Percentiles rank a stretch among this genome's conserved stretches.
Evolutionary conservation across 2,329 filamentous ascomycete species (phyloP).

Genomic region (Periconia digitata): DNA sequence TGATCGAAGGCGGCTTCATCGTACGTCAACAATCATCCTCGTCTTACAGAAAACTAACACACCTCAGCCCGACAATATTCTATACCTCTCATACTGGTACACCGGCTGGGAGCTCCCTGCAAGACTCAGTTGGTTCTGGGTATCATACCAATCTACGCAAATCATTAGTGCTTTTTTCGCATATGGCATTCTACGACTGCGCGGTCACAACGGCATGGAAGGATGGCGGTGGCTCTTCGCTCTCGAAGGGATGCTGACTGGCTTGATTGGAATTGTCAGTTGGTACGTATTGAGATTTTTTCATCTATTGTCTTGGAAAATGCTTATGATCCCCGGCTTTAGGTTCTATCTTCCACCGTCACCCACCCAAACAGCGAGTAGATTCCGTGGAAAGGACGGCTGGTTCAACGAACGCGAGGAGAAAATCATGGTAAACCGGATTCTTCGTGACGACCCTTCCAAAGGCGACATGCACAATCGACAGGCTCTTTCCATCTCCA

Average conservation of each 20-base stretch:
- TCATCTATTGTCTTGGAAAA: no score
- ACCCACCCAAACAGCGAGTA: constrained; percentile 64
- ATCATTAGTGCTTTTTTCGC: constrained; percentile 60
- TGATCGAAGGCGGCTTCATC: constrained; percentile 58
- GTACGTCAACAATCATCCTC: no score
- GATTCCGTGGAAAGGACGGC: constrained; percentile 62
- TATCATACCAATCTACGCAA: constrained; percentile 60
- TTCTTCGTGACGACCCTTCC: constrained; percentile 57
- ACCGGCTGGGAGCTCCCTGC: constrained; percentile 69
- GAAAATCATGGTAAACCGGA: constrained; percentile 68
- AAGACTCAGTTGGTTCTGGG: constrained; percentile 72
- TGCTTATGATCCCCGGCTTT: no score
- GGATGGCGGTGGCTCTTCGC: constrained; percentile 60
- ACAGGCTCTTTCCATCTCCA: constrained; percentile 52
- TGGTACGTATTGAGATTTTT: no score
- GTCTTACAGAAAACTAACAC: background rate
- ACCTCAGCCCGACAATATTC: constrained; percentile 63
- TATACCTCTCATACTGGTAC: constrained; percentile 77
- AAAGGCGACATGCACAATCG: constrained; percentile 66
- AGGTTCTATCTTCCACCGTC: constrained; percentile 49
- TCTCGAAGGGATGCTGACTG: constrained; percentile 42
- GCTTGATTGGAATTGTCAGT: constrained; percentile 38
- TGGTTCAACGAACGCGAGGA: constrained; percentile 71
- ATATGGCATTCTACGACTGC: constrained; percentile 56
- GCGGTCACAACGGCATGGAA: constrained; percentile 52